These are phyloP conservation scores for Polytrichum commune DNA, from an alignment of 225 moss, liverwort and hornwort genomes.

Conservation along the genomic window DNA sequence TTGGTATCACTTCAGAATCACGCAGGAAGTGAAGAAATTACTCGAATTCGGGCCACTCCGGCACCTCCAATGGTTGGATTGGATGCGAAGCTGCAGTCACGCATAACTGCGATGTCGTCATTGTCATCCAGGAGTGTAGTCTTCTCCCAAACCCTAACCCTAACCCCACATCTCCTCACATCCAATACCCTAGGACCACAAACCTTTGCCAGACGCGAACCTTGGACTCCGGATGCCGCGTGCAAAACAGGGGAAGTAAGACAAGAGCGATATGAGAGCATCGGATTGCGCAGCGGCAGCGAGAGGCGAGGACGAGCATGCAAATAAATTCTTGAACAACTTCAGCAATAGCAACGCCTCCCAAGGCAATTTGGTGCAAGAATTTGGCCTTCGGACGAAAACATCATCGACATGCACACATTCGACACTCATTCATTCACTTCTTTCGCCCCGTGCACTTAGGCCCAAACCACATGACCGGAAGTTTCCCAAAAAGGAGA, in stretches of 20 bases:
- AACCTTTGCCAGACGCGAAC: not conserved
- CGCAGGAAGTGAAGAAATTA: slow-evolving; percentile 15
- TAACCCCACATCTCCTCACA: slow-evolving; percentile 16
- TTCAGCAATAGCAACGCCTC: slow-evolving; percentile 25
- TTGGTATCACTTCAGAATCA: not conserved
- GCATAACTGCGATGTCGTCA: slow-evolving; percentile 85
- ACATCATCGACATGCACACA: not conserved
- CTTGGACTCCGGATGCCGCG: not conserved
- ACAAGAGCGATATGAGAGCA: not conserved
- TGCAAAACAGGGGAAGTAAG: not conserved
- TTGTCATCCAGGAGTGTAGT: slow-evolving; percentile 32
- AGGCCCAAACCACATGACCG: too few species aligned
- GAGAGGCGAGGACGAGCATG: slow-evolving; percentile 33
- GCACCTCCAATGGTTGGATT: slow-evolving; percentile 92
- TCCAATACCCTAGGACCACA: not conserved
- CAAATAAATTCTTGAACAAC: slow-evolving; percentile 26
- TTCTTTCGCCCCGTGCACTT: too few species aligned
- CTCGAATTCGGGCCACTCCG: slow-evolving; percentile 75
- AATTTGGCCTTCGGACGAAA: not conserved
- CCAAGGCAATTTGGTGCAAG: not conserved
- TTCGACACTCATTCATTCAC: too few species aligned
- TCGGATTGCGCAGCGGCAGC: slow-evolving; percentile 15
- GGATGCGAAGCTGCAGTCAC: slow-evolving; percentile 94
- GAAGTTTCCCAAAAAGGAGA: too few species aligned
- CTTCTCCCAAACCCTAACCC: slow-evolving; percentile 20